A percentile compares a stretch with the other conserved stretches of the same genome.
These are phyloP conservation scores for Saprolegnia parasitica DNA, from an alignment of 352 stramenopile genomes.

Conservation along the genomic window DNA sequence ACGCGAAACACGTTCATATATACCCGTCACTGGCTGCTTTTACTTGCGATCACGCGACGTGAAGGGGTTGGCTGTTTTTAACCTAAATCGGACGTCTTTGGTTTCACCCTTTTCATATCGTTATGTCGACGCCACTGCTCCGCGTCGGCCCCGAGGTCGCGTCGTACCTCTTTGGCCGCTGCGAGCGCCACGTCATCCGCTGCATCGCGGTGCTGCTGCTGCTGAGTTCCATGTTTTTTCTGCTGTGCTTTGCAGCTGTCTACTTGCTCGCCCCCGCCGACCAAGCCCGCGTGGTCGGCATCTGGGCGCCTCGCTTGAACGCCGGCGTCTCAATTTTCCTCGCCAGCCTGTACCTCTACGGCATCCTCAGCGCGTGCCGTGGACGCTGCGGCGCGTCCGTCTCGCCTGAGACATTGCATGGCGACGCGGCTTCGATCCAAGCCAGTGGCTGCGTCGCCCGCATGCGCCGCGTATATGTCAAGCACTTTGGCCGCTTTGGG, in stretches of 20 bases:
- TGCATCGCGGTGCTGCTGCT: background rate
- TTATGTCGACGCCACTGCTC: no score
- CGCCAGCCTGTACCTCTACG: background rate
- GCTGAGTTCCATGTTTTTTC: background rate
- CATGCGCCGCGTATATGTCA: background rate
- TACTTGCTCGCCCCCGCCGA: conserved; percentile 9
- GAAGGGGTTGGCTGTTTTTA: no score
- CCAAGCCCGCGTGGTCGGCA: background rate
- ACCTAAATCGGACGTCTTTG: no score
- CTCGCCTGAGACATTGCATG: background rate
- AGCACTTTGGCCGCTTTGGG: conserved; percentile 18
- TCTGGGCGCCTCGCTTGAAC: background rate
- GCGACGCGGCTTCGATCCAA: background rate
- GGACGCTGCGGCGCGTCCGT: background rate
- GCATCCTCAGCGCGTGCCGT: background rate
- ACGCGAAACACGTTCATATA: no score
- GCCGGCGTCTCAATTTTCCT: background rate
- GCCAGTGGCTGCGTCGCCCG: background rate
- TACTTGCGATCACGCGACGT: no score
- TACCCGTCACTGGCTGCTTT: no score
- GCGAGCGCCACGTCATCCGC: background rate
- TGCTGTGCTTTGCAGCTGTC: conserved; percentile 5
- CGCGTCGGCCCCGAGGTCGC: no score
- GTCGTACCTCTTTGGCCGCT: conserved; percentile 13
- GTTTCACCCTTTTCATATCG: no score